Base-by-base conservation (phyloP, 495 filamentous ascomycete species). In the Achaetomiella virescens region DNA sequence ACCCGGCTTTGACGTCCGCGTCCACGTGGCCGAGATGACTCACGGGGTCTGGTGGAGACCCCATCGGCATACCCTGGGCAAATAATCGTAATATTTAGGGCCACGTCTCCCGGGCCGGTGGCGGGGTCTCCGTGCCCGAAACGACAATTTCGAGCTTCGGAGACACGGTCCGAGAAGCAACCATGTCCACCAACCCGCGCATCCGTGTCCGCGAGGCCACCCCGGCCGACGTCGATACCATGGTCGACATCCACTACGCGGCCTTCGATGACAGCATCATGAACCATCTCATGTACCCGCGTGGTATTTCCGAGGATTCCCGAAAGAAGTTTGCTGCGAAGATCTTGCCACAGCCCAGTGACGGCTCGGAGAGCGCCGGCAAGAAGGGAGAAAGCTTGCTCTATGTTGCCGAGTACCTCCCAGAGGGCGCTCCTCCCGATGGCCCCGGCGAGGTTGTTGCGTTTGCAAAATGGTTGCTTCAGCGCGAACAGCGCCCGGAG, bases 401-500 rank as follows among this genome's bases (percentile, higher is more conserved):
- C 15, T 53, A 44, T 38, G 68, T 69, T 25, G 66, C 66, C 29
- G 67, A 70, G 44, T 54, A 61, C 6, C 40, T 63, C 10, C 59
- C 61, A 0, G 45, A 59, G 10, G 61, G 40, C 4, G 48, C 12
- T 0, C 18, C 37, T 3, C 38, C 25, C 6, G 60, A 61, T 8
- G 48, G 31, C 21, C 48, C 62, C 10, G 55, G 57, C 11, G 61
- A 67, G 52, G 46, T 70, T 8, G 55, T 70, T 18, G 66, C 60
- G 18, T 67, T 65, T 29, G 58, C 61, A 8, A 63, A 51, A 24
- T 68, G 68, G 68, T 9, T 18, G 12, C 48, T 68, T 12, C 40
- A 54, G 15, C 58, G 52, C 2, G 42, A 62, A 12, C 58, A 54
- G 18, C 59, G 58, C 8, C 8, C 60, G 6, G 64, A 68, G 40